Conservation (phyloP, 495 filamentous ascomycete species). For the Penicillium maclennaniae region DNA sequence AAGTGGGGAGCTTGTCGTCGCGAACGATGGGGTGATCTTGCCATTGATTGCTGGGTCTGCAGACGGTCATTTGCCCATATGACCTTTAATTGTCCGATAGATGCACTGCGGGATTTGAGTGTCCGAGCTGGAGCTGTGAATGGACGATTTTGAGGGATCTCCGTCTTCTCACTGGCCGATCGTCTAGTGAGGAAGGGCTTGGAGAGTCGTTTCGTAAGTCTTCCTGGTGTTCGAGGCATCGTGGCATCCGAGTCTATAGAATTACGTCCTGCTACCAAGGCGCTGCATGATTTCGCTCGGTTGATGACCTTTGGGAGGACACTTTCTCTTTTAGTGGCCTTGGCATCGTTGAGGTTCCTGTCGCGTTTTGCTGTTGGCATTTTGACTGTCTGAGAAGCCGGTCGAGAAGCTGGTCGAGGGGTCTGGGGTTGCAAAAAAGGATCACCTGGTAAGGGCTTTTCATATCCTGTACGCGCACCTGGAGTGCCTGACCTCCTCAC, state of each 20-base stretch:
- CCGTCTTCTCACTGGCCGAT: constrained; percentile 19
- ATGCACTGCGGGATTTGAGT: constrained; percentile 25
- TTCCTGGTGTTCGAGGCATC: constrained; percentile 18
- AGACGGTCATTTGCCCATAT: constrained; percentile 20
- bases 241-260: constrained; percentile 1
- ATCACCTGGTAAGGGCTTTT: constrained; percentile 38
- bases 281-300: constrained; percentile 26
- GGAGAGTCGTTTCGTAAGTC: constrained; percentile 28
- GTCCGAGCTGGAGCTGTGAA: constrained; percentile 28
- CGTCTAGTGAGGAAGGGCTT: constrained; percentile 26
- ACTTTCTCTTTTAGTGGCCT: constrained; percentile 3
- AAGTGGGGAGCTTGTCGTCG: constrained; percentile 11
- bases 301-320: constrained; percentile 9
- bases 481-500: constrained; percentile 11
- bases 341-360: background rate
- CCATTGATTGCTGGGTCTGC: constrained; percentile 15
- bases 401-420: constrained; percentile 6
- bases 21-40: constrained; percentile 4
- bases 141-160: constrained; percentile 17
- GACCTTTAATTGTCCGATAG: constrained; percentile 27
- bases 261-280: constrained; percentile 11
- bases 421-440: constrained; percentile 18
- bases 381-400: constrained; percentile 1
- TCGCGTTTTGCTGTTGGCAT: constrained; percentile 20
- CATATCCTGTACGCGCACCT: constrained; percentile 2